Base-by-base conservation (phyloP, 129 eudicot species). In the Kitagawia praeruptora region DNA sequence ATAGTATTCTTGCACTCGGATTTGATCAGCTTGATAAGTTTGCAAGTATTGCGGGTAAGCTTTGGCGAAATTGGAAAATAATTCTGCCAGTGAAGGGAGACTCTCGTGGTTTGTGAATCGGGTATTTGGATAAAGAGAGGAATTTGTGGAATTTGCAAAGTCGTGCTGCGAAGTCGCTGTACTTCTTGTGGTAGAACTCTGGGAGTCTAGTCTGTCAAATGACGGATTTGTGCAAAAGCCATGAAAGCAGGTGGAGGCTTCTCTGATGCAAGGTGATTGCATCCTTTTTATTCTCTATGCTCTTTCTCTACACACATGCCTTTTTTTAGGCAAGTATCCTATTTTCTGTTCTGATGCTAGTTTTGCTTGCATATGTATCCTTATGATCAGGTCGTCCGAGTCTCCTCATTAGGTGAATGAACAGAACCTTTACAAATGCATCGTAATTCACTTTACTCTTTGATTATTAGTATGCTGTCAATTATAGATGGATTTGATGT, bases 21-120 rank as follows among this genome's bases (percentile, higher is more conserved):
- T 77, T 70, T 83, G 44, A 58, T 88, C 92, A 25, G 88, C 92
- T 53, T 84, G 86, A 70, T 66, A 53, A 6, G 89, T 86, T 39
- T 39, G 31, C 3, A 75, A 66, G 77, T 73, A 88, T 25, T 82
- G 76, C 18, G 89, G 86, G 74, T 61, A 84, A 6, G 89, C 75
- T 23, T 56, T 74, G n/a, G 37, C 74, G 44, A 88, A 84, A 39
- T 45, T 25, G 7, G 79, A 75, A 54, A 81, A 82, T 4, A 84
- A 79, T n/a, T 84, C 84, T 18, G 54, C 39, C 63, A 75, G 18
- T 16, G 87, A 54, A 11, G 92, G 89, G 63, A 88, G 80, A 58
- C 89, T 84, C 40, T 88, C 89, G 21, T 84, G 92, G 67, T 88
- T 86, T 2, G 92, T 88, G 85, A 88, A 88, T 49, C 28, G 53